Evolutionary conservation across 1,284 basidiomycete species (phyloP).

Genomic region (Schizophyllum commune): DNA sequence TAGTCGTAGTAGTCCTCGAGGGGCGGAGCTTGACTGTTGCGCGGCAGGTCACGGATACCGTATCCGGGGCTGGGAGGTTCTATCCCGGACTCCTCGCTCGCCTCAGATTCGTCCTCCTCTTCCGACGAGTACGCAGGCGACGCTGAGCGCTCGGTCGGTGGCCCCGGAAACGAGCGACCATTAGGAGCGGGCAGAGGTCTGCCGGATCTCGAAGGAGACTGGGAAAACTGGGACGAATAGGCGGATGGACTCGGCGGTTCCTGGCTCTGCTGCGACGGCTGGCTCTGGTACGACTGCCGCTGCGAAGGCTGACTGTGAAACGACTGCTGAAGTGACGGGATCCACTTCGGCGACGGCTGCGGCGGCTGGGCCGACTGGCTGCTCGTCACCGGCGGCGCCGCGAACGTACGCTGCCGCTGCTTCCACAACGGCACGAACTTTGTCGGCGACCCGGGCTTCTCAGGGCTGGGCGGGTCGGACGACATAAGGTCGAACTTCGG

Average conservation of each 20-base stretch:
- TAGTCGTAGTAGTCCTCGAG: background rate
- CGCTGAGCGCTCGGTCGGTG: background rate
- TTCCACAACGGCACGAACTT: background rate
- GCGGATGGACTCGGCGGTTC: background rate
- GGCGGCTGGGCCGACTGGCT: background rate
- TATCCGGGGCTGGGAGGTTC: slow-evolving; percentile 6
- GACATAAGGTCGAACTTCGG: background rate
- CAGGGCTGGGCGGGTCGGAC: background rate
- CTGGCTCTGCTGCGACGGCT: background rate
- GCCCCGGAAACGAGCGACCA: background rate
- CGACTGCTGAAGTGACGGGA: background rate
- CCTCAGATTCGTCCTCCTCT: background rate
- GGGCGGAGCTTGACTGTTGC: slow-evolving; percentile 7
- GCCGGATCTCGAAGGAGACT: background rate
- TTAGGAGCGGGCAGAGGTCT: background rate
- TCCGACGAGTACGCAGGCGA: background rate
- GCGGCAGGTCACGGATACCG: slow-evolving; percentile 13
- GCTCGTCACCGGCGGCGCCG: background rate
- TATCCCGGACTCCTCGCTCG: slow-evolving; percentile 7
- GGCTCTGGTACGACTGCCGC: background rate
- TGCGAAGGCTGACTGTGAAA: background rate
- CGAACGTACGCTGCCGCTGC: background rate
- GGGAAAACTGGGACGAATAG: background rate
- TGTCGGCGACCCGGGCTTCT: background rate
- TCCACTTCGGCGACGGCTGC: background rate